These are phyloP conservation scores for Cordyceps pruinosa DNA, from an alignment of 2,329 filamentous ascomycete genomes.

Conservation along the genomic window DNA sequence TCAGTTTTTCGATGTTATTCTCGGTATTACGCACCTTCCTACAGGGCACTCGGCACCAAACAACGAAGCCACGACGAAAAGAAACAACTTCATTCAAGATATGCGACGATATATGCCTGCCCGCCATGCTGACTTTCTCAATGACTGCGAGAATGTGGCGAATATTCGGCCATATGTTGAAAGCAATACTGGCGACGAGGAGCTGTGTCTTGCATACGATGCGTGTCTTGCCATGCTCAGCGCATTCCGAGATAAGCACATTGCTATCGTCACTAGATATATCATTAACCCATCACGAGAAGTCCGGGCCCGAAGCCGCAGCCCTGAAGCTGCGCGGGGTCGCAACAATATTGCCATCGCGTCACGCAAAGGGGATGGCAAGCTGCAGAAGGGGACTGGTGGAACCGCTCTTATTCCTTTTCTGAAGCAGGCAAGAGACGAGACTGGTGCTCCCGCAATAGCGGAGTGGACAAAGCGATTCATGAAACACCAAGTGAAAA, in stretches of 20 bases:
- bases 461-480: conserved; percentile 54
- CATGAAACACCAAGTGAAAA: conserved; percentile 45
- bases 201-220: conserved; percentile 77
- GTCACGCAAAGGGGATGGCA: conserved; percentile 41
- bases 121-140: conserved; percentile 79
- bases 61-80: conserved; percentile 37
- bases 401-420: conserved; percentile 93
- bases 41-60: conserved; percentile 61
- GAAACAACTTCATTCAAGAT: conserved; percentile 89
- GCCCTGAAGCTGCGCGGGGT: conserved; percentile 43
- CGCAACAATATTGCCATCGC: conserved; percentile 57
- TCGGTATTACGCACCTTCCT: conserved; percentile 83
- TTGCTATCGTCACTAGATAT: conserved; percentile 92
- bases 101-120: conserved; percentile 98
- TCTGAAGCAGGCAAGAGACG: conserved; percentile 90
- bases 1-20: conserved; percentile 91
- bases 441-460: conserved; percentile 88
- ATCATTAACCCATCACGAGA: conserved; percentile 85
- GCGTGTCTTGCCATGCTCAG: conserved; percentile 70
- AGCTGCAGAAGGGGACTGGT: conserved; percentile 77
- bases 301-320: conserved; percentile 55
- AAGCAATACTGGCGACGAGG: conserved; percentile 49
- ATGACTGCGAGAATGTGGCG: conserved; percentile 69
- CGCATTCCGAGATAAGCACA: conserved; percentile 82
- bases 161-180: conserved; percentile 85